These are phyloP conservation scores for Trametes meyenii DNA, from an alignment of 768 basidiomycete genomes.

Conservation along the genomic window DNA sequence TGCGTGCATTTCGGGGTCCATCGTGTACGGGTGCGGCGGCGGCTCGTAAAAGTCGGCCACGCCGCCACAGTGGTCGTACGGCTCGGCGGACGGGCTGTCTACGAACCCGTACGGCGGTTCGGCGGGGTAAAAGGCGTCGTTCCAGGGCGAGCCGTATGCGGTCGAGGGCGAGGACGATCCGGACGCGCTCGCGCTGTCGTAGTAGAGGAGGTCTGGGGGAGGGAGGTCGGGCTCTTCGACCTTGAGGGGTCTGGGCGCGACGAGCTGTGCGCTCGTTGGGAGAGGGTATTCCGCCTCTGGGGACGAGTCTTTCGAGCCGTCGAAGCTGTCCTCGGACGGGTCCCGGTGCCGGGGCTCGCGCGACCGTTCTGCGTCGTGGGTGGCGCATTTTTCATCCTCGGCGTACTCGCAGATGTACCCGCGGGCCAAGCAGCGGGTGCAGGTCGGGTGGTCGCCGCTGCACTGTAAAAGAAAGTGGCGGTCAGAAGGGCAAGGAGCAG, in stretches of 20 bases:
- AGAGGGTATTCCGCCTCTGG: conserved; percentile 4
- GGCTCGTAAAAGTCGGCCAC: conserved; percentile 16
- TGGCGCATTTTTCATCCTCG: conserved; percentile 25
- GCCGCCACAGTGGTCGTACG: not conserved
- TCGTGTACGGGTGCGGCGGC: conserved; percentile 11
- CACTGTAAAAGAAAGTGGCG: conserved; percentile 30
- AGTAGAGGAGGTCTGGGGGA: conserved; percentile 16
- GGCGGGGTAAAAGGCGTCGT: conserved; percentile 7
- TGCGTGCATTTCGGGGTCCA: conserved; percentile 3
- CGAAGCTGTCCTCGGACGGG: conserved; percentile 12
- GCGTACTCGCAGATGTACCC: conserved; percentile 40
- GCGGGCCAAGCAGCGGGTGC: conserved; percentile 38
- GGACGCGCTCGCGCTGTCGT: conserved; percentile 3
- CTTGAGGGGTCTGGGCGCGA: conserved; percentile 9
- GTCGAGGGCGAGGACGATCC: conserved; percentile 1
- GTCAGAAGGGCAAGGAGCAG: conserved; percentile 1
- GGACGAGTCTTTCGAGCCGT: conserved; percentile 5
- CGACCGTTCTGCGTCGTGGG: not conserved
- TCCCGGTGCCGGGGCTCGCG: not conserved
- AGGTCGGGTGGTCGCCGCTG: conserved; percentile 39
- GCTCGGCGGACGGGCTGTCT: not conserved
- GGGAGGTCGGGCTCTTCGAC: conserved; percentile 13
- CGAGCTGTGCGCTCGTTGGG: not conserved
- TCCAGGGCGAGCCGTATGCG: conserved; percentile 7
- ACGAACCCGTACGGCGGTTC: conserved; percentile 1